Evolutionary conservation across 305 asterid species (phyloP).

Genomic region (Striga hermonthica): DNA sequence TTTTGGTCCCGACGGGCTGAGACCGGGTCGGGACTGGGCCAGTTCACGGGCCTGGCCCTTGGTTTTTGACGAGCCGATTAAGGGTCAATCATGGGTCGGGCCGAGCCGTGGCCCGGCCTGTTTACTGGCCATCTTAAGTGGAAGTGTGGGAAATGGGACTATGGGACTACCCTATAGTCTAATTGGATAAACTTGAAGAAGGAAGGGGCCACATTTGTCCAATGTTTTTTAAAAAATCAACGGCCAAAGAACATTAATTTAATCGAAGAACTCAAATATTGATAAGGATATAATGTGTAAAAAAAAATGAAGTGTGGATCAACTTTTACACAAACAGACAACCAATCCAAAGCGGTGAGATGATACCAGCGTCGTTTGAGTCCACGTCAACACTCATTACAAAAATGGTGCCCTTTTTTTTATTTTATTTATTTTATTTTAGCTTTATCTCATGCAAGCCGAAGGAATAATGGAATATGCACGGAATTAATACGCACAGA

Average conservation of each 20-base stretch:
- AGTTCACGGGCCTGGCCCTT: no score
- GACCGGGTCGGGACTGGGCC: no score
- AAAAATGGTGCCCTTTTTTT: conserved; percentile 37
- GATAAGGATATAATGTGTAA: conserved; percentile 34
- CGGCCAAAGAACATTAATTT: conserved; percentile 30
- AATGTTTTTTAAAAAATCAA: background rate
- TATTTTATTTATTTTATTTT: conserved; percentile 16
- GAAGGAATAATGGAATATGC: conserved; percentile 30
- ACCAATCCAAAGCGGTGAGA: conserved; percentile 23
- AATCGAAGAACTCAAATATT: conserved; percentile 38
- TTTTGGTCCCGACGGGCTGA: no score
- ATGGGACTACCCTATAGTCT: conserved; percentile 36
- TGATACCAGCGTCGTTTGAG: conserved; percentile 62
- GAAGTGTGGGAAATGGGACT: conserved; percentile 20
- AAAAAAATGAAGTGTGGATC: conserved; percentile 23
- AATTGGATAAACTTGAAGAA: conserved; percentile 42
- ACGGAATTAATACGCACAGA: conserved; percentile 28
- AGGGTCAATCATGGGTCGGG: no score
- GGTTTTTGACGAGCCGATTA: no score
- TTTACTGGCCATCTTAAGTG: no score
- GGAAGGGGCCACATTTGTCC: conserved; percentile 30
- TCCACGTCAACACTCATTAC: conserved; percentile 61
- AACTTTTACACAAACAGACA: conserved; percentile 23
- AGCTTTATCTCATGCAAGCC: conserved; percentile 42
- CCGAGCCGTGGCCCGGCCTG: no score